Conservation (phyloP, 495 filamentous ascomycete genomes). For the Usnea hakonensis region DNA sequence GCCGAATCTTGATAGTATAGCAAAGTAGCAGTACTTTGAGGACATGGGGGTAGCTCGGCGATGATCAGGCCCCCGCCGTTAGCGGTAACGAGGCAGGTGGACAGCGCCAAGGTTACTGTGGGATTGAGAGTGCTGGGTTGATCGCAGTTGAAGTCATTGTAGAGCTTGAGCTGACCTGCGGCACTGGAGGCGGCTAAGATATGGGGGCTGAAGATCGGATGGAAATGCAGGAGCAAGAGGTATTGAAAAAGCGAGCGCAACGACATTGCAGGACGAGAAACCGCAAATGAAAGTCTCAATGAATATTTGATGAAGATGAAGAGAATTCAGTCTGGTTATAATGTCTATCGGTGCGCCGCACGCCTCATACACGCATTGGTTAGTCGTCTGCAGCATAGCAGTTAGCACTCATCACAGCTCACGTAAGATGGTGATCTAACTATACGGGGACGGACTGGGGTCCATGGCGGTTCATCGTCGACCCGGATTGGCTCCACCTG, state of each 20-base stretch:
- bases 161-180: not conserved
- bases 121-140: not conserved
- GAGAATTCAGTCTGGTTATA: too few relatives aligned
- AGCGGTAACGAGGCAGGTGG: not conserved
- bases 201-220: not conserved
- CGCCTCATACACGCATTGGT: too few relatives aligned
- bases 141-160: not conserved
- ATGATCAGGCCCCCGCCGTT: not conserved
- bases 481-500: too few relatives aligned
- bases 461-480: too few relatives aligned
- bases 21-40: not conserved
- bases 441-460: too few relatives aligned
- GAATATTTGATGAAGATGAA: too few relatives aligned
- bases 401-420: too few relatives aligned
- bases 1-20: slow-evolving; percentile 2
- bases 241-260: not conserved
- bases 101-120: not conserved
- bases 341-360: too few relatives aligned
- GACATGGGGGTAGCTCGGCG: not conserved
- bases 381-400: too few relatives aligned
- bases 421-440: too few relatives aligned
- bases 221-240: not conserved
- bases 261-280: not conserved
- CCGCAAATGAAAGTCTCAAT: not conserved
- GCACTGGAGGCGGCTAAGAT: not conserved